Evolutionary conservation across 805 yeast genomes (phyloP), one percentile per base, ranked within the genome.

Genomic region (Yamadazyma paraphyllophila): DNA sequence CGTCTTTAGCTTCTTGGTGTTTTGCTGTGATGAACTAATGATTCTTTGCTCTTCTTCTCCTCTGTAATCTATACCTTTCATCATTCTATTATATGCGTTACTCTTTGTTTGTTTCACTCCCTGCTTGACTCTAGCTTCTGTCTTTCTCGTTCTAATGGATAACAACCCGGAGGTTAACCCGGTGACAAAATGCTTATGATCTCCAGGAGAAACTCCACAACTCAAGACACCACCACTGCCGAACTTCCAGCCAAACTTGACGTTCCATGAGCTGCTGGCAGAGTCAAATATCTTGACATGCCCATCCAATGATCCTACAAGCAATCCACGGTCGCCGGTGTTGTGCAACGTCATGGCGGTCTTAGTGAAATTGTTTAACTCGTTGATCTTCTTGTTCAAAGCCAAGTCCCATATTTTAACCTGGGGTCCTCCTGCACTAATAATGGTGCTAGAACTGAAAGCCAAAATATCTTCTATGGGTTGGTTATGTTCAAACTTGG

Each of bases 291-390:
- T 91, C 66, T 94, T 94, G 48, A 94, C 96, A 65, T 94, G 99
- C 15, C 99, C 99, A 67, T 94, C 99, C 47, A 94, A 73, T 0
- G 97, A 90, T 13, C 98, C 97, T 2, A 96, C 97, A 26, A 94
- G 69, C 37, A 94, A 71, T n/a, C 94, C 92, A 41, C 81, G 71
- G 51, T 81, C 88, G 26, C 84, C 85, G 8, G 92, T 84, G 54
- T 78, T 69, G 43, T 86, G 82, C 51, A 91, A 71, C 49, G 91
- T 83, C 12, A 97, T 91, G 34, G 92, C 97, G 1, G 97, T 87
- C 66, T 94, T 92, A 55, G 91, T 91, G 72, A 94, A 94, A 65
- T 91, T 92, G 41, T 82, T 78, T 60, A 95, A 74, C 53, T 87
- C 88, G 57, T 80, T 77, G 37, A 87, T 70, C 59, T 83, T 83